Base-by-base conservation (phyloP, 108 stramenopile species). In the Bacterosira constricta region DNA sequence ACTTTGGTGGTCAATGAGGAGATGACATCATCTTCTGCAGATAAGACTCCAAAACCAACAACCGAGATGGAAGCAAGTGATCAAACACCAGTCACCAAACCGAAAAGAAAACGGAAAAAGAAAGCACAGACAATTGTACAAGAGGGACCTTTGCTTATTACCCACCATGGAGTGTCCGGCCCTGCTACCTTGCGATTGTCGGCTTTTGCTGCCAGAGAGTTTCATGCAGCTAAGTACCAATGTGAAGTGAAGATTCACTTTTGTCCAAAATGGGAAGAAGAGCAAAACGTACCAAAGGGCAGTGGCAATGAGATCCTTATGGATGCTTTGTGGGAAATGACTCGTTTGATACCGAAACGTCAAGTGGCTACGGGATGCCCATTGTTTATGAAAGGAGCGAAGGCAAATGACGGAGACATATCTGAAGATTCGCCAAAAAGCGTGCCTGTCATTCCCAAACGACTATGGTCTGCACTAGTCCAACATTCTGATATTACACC, bases 91-190 rank as follows among this genome's bases (percentile, higher is more conserved):
- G 13, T 36, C 35, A 15, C 57, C 66, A 66, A 58, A 45, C 32
- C 52, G 15, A 69, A 79, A 46, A 75, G 73, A 57, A 82, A 83
- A 52, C 44, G 63, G 11, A 72, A 61, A 34, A 85, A 81, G 55
- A 79, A 85, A 50, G 17, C 66, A 18, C 47, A 57, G 13, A 56
- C 49, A n/a, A 75, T 61, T 8, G 35, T 87, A 20, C 49, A 77
- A 30, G 87, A 96, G 65, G 97, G 97, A 13, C 97, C 97, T 4
- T 57, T 97, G 25, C 76, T 97, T 12, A 91, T 97, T 46, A 97
- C 96, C 9, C 97, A 97, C 78, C 86, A 90, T 30, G 97, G 97
- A 17, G 35, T 98, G 11, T 94, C 94, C 26, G 97, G 97, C 4
- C 97, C 97, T 13, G 96, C 96, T n/a, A 83, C 86, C 6, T 60